Conservation (phyloP, 208 protist species). For the Leishmania braziliensis region DNA sequence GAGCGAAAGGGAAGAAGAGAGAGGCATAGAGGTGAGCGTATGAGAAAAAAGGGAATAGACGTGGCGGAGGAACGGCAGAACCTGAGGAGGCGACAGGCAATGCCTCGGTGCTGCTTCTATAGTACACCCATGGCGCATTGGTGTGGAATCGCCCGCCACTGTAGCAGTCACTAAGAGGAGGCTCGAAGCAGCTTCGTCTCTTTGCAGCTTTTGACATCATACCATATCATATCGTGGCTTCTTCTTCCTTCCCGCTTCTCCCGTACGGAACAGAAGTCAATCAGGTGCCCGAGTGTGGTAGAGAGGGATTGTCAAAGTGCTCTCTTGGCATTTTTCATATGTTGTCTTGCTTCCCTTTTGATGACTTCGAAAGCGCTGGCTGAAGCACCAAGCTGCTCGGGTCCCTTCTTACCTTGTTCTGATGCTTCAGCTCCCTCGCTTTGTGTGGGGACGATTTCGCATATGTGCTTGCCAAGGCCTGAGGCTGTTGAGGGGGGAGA, state of each 20-base stretch:
- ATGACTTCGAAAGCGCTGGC: background rate
- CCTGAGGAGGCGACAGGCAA: background rate
- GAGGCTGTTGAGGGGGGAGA: background rate
- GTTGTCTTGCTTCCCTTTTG: background rate
- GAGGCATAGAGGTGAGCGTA: background rate
- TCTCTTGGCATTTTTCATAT: background rate
- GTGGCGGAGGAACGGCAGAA: background rate
- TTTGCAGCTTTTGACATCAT: background rate
- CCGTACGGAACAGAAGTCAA: background rate
- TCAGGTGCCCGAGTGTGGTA: background rate
- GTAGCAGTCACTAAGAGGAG: background rate
- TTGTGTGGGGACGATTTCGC: background rate
- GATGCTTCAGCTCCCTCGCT: background rate
- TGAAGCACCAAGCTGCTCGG: background rate
- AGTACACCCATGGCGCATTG: background rate
- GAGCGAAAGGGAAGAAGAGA: background rate
- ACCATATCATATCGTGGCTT: background rate
- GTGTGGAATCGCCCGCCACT: background rate
- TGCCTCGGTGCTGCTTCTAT: background rate
- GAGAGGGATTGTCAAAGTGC: background rate
- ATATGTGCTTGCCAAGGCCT: too few relatives aligned
- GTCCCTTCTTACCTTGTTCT: background rate
- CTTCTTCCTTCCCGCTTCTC: background rate
- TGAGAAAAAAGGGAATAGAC: background rate
- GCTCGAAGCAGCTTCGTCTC: background rate